Conservation (phyloP, 495 filamentous ascomycete species). For the Coniosporium apollinis region DNA sequence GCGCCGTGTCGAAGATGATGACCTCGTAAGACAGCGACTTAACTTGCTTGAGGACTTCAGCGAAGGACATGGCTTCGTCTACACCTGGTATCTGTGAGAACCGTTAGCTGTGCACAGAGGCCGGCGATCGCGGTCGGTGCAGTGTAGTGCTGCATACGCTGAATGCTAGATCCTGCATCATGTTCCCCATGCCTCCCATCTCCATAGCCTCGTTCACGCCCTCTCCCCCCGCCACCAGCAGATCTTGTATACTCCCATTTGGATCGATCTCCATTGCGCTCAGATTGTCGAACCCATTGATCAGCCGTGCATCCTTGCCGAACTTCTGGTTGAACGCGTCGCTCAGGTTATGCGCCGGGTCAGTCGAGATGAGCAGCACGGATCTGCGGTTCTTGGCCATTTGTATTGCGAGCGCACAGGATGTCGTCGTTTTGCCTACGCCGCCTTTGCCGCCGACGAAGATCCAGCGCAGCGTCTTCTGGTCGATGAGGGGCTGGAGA, state of each 20-base stretch:
- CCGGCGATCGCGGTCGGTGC: neutral
- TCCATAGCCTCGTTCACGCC: constrained; percentile 50
- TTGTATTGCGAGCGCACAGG: constrained; percentile 93
- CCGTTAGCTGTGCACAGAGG: constrained; percentile 5
- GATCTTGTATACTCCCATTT: constrained; percentile 92
- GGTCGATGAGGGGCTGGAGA: constrained; percentile 85
- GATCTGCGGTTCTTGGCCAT: constrained; percentile 91
- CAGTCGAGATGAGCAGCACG: constrained; percentile 93
- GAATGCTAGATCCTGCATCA: constrained; percentile 61
- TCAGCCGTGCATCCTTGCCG: constrained; percentile 86
- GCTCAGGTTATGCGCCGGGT: constrained; percentile 95
- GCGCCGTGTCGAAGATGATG: constrained; percentile 97
- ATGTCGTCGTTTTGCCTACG: constrained; percentile 98
- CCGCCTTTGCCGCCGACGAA: constrained; percentile 98
- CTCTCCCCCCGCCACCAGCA: constrained; percentile 68
- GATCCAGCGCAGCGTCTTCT: constrained; percentile 92
- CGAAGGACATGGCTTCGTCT: constrained; percentile 98
- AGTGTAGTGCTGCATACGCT: constrained; percentile 31
- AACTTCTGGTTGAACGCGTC: constrained; percentile 99
- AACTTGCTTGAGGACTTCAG: constrained; percentile 97
- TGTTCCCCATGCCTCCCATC: constrained; percentile 46
- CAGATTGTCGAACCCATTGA: constrained; percentile 84
- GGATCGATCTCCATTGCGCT: constrained; percentile 99
- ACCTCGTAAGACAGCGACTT: constrained; percentile 97
- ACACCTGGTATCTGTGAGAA: constrained; percentile 75